phyloP scores from a whole-genome alignment of 2,329 filamentous ascomycete genomes.

The Ascochyta pisi region DNA sequence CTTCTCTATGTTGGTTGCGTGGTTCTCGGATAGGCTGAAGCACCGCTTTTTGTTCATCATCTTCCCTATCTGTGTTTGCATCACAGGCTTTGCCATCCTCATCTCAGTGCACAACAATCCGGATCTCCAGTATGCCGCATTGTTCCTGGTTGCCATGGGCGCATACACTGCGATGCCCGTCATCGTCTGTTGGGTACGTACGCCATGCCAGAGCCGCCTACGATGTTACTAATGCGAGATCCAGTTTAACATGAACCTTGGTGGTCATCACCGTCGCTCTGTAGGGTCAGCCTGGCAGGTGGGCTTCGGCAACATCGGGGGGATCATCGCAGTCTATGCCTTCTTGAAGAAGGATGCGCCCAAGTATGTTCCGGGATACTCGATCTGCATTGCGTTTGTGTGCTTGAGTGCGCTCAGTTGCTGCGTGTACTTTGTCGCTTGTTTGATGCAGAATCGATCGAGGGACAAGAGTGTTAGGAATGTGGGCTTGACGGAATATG shows the following conservation, averaged over 20 bases:
- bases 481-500: conserved; percentile 63
- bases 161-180: conserved; percentile 90
- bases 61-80: conserved; percentile 70
- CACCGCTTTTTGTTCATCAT: conserved; percentile 80
- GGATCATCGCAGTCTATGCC: conserved; percentile 60
- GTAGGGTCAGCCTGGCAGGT: conserved; percentile 60
- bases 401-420: conserved; percentile 70
- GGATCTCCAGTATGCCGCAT: conserved; percentile 74
- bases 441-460: conserved; percentile 66
- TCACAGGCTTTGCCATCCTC: conserved; percentile 78
- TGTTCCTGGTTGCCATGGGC: conserved; percentile 83
- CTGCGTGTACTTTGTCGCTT: conserved; percentile 65
- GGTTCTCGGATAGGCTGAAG: conserved; percentile 70
- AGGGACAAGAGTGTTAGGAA: conserved; percentile 59
- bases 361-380: conserved; percentile 73
- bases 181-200: conserved; percentile 60
- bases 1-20: conserved; percentile 78
- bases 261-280: conserved; percentile 58
- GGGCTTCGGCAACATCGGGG: conserved; percentile 58
- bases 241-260: conserved; percentile 60
- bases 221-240: not conserved
- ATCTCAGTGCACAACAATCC: conserved; percentile 73
- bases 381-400: conserved; percentile 77
- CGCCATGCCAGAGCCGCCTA: not conserved
- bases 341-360: conserved; percentile 68